Evolutionary conservation across 2,329 filamentous ascomycete genomes (phyloP), one percentile per base, ranked within the genome.

Genomic region (Fusarium praegraminearum): DNA sequence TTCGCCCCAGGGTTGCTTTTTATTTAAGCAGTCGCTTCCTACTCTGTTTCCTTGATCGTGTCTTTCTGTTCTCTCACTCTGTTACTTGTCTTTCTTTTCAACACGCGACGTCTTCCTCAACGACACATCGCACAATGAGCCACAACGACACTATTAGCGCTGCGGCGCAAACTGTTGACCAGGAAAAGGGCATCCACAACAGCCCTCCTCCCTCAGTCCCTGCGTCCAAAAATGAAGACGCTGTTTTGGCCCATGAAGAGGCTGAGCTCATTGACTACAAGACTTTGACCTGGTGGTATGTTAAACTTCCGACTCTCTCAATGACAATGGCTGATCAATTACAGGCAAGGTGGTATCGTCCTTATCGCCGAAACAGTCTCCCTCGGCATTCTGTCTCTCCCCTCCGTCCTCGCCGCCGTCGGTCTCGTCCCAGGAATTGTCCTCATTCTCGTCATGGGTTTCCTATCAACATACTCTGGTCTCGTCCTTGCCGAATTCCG

Each of bases 341-440:
- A n/a, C 44, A 81, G 81, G 81, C 81, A 84, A 77, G 83, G 82
- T 35, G 80, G 80, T 4, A 78, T 83, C 26, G 77, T 83, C 44
- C 70, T 83, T 59, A 80, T 83, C 52, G 81, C 81, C 16, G 81
- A 83, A 58, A 83, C 82, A 3, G 80, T 83, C 58, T 83, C 80
- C 1, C 79, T 83, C n/a, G 82, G 82, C 1, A 83, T 84, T 76
- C 91, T 93, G 81, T 93, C 90, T 1, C 92, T 93, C 65, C 91
- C 91, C 1, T 92, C 89, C 75, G 92, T 91, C 0, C 89, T 93
- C 75, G 90, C 91, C 4, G 82, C 90, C 15, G 83, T 93, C 44
- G 91, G 91, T 6, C 83, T 93, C 16, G 89, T 91, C 3, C 91
- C 91, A 0, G 91, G 91, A n/a, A 81, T 94, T 57, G 86, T 93